Evolutionary conservation across 179 eudicot species (phyloP).

Genomic region (Beta lomatogona): DNA sequence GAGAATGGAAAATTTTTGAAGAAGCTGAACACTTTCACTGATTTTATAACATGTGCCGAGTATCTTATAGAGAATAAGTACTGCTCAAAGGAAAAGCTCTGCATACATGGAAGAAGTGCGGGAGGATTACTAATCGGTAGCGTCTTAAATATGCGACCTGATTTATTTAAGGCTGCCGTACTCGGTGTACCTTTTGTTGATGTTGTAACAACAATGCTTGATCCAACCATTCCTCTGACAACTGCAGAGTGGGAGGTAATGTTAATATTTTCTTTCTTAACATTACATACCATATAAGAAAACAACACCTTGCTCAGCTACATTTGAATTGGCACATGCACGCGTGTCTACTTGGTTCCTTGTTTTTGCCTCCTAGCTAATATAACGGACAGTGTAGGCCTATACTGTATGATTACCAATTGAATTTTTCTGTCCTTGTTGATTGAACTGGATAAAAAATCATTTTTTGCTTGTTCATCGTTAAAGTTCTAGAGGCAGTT

Average conservation of each 20-base stretch:
- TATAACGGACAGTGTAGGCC: not conserved
- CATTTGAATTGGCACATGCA: not conserved
- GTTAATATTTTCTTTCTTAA: not conserved
- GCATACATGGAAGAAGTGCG: slow-evolving; percentile 92
- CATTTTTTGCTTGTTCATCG: not conserved
- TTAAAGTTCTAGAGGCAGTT: not conserved
- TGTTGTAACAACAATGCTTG: slow-evolving; percentile 95
- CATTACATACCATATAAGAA: not conserved
- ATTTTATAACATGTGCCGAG: slow-evolving; percentile 85
- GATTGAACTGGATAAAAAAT: not conserved
- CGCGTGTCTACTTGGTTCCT: not conserved
- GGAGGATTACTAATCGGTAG: slow-evolving; percentile 97
- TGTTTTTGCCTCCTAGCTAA: not conserved
- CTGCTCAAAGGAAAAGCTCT: slow-evolving; percentile 82
- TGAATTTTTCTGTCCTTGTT: not conserved
- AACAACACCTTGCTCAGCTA: slow-evolving; percentile 4
- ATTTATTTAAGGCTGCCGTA: slow-evolving; percentile 86
- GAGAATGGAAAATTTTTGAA: slow-evolving; percentile 79
- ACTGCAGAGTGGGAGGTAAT: slow-evolving; percentile 95
- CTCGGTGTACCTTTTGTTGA: slow-evolving; percentile 95
- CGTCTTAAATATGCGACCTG: slow-evolving; percentile 93
- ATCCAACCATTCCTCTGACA: slow-evolving; percentile 93
- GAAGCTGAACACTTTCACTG: slow-evolving; percentile 85
- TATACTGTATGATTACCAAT: not conserved
- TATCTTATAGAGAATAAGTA: slow-evolving; percentile 75